phyloP scores from a whole-genome alignment of 768 basidiomycete species.

The Omphalotus guepiniiformis region DNA sequence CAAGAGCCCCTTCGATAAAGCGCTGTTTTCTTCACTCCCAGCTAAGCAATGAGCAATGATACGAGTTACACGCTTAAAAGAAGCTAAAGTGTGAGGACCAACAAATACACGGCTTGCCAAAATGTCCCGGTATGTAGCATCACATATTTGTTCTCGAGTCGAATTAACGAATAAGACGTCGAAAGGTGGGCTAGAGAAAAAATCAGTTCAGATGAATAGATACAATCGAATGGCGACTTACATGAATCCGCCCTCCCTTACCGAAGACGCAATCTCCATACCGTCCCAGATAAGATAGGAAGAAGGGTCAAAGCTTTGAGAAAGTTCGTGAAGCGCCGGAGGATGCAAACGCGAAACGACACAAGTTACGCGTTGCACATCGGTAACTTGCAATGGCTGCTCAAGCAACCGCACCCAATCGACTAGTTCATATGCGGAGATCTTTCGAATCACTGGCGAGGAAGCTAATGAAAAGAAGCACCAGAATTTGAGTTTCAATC shows the following conservation, averaged over 20 bases:
- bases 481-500: too few relatives aligned
- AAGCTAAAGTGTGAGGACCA: conserved; percentile 17
- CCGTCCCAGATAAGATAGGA: conserved; percentile 39
- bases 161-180: conserved; percentile 41
- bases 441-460: too few relatives aligned
- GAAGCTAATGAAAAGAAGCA: too few relatives aligned
- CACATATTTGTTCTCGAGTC: conserved; percentile 18
- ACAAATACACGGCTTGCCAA: conserved; percentile 32
- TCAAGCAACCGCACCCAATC: conserved; percentile 56
- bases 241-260: neutral
- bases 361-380: conserved; percentile 37
- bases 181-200: conserved; percentile 29
- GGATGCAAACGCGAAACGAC: conserved; percentile 38
- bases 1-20: too few relatives aligned
- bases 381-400: conserved; percentile 24
- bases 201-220: conserved; percentile 1
- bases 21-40: conserved; percentile 15
- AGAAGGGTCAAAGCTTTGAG: conserved; percentile 40
- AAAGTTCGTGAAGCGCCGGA: conserved; percentile 37
- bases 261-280: conserved; percentile 16
- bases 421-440: conserved; percentile 52
- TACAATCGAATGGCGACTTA: neutral
- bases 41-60: conserved; percentile 34
- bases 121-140: conserved; percentile 25
- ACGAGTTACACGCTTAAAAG: conserved; percentile 32